Evolutionary conservation across 2,329 filamentous ascomycete genomes (phyloP).

Genomic region (Penicillium brevicompactum): DNA sequence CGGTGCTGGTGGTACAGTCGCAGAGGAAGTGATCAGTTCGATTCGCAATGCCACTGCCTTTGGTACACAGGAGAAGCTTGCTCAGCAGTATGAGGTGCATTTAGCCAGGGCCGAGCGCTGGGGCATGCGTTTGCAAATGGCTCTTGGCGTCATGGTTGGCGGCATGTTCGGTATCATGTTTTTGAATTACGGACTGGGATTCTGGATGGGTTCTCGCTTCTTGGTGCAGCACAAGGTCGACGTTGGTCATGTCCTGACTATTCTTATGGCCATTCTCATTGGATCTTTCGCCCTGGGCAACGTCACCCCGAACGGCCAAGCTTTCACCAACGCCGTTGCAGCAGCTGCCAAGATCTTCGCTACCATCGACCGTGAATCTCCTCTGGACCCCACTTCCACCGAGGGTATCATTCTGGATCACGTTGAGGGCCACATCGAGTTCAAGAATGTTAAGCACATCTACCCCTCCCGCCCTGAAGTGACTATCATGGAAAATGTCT

Average conservation of each 20-base stretch:
- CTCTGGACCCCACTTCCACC: conserved; percentile 74
- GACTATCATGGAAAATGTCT: conserved; percentile 81
- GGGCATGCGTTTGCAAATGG: conserved; percentile 74
- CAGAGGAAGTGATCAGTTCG: conserved; percentile 92
- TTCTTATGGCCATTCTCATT: conserved; percentile 88
- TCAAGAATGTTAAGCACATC: conserved; percentile 84
- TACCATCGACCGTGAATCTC: conserved; percentile 86
- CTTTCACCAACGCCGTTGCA: conserved; percentile 79
- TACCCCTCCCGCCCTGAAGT: conserved; percentile 94
- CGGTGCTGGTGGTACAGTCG: conserved; percentile 80
- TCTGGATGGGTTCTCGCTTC: conserved; percentile 83
- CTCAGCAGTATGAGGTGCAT: conserved; percentile 78
- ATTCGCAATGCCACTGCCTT: conserved; percentile 92
- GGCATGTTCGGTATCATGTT: conserved; percentile 83
- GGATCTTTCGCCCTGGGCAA: conserved; percentile 90
- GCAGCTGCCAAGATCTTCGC: conserved; percentile 90
- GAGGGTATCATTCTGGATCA: conserved; percentile 72
- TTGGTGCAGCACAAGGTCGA: conserved; percentile 66
- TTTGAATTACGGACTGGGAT: conserved; percentile 82
- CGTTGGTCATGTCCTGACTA: conserved; percentile 75
- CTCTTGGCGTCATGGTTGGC: conserved; percentile 77
- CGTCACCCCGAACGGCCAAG: conserved; percentile 80
- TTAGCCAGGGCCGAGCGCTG: conserved; percentile 71
- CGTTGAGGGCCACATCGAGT: conserved; percentile 75
- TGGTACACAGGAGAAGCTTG: conserved; percentile 89